A percentile compares a stretch with the other conserved stretches of the same genome.
phyloP scores from a whole-genome alignment of 202 grass and related monocot genomes.

The Brachypodium distachyon region DNA sequence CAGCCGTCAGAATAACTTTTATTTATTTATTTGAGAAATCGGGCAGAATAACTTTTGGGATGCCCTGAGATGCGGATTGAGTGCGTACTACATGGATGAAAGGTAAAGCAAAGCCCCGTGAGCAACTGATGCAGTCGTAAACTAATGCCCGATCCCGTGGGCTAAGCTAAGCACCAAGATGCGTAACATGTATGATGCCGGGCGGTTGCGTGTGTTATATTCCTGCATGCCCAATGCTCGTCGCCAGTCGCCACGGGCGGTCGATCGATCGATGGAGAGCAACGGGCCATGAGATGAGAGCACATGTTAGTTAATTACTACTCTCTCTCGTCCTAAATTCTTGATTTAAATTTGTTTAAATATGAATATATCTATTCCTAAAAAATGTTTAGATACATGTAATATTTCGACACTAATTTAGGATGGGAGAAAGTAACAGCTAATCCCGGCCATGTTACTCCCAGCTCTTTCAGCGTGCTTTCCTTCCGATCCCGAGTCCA shows the following conservation, averaged over 20 bases:
- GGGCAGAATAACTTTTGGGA: background rate
- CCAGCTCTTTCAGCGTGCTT: background rate
- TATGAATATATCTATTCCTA: no score
- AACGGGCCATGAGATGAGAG: conserved; percentile 14
- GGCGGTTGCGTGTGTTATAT: background rate
- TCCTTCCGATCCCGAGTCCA: no score
- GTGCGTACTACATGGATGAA: background rate
- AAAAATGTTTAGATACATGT: no score
- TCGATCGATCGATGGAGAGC: background rate
- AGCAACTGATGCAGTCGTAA: background rate
- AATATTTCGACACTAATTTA: no score
- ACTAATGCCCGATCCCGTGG: conserved; percentile 1
- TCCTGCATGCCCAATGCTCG: background rate
- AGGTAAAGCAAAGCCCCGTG: background rate
- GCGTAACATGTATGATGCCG: conserved; percentile 6
- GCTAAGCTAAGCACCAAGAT: conserved; percentile 4
- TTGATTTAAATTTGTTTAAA: no score
- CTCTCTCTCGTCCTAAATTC: no score
- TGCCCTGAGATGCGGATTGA: background rate
- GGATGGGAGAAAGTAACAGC: no score
- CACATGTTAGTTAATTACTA: conserved; percentile 21
- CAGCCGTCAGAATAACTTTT: no score
- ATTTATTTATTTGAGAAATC: no score
- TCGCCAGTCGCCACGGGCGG: background rate
- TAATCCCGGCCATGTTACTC: background rate